Evolutionary conservation across 306 rosid species (phyloP).

Genomic region (Medicago arabica): DNA sequence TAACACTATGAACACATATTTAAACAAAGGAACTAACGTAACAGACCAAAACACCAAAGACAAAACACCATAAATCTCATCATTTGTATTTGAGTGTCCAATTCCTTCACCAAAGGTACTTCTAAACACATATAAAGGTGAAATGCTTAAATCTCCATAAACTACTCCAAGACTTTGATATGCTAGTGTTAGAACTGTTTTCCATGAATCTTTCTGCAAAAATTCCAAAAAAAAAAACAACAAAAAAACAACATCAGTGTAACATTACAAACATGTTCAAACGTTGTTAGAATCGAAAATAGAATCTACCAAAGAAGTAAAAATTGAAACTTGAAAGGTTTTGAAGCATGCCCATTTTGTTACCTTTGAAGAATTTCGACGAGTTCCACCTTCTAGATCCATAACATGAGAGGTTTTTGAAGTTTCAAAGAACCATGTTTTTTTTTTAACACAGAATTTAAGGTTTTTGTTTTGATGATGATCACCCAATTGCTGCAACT

Average conservation of each 20-base stretch:
- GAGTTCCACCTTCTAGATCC: slow-evolving; percentile 77
- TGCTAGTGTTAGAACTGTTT: slow-evolving; percentile 74
- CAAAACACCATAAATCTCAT: slow-evolving; percentile 84
- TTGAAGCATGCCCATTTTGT: slow-evolving; percentile 36
- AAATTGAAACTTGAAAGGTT: slow-evolving; percentile 36
- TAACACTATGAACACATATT: slow-evolving; percentile 86
- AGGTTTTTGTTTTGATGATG: slow-evolving; percentile 16
- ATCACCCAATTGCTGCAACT: slow-evolving; percentile 43
- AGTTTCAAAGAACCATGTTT: slow-evolving; percentile 53
- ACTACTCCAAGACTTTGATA: slow-evolving; percentile 97
- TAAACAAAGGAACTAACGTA: slow-evolving; percentile 79
- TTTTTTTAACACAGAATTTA: slow-evolving; percentile 1
- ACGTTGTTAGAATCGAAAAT: slow-evolving; percentile 22
- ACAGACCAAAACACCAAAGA: slow-evolving; percentile 94
- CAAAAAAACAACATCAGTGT: not conserved
- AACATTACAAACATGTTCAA: slow-evolving; percentile 17
- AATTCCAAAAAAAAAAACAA: not conserved
- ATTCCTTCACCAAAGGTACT: slow-evolving; percentile 85
- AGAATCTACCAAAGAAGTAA: slow-evolving; percentile 11
- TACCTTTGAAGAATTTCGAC: slow-evolving; percentile 64
- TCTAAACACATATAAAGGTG: slow-evolving; percentile 84
- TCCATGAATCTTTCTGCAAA: slow-evolving; percentile 83
- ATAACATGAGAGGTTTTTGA: slow-evolving; percentile 50
- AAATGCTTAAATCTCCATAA: slow-evolving; percentile 94
- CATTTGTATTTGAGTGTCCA: slow-evolving; percentile 60